Conservation (phyloP, 805 yeast genomes). For the Crinitomyces ghanaensis region DNA sequence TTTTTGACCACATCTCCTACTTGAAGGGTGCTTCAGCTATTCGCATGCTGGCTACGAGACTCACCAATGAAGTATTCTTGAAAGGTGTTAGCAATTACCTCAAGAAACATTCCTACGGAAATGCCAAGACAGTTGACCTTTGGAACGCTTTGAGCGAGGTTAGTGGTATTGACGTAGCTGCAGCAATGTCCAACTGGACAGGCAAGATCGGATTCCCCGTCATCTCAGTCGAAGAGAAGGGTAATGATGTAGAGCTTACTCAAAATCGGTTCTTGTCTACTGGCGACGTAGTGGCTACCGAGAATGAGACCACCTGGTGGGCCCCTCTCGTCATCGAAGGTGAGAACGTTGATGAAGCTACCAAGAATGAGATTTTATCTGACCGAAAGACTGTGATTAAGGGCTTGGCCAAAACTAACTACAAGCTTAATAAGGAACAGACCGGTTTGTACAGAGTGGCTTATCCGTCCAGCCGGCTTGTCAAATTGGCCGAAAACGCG, state of each 20-base stretch:
- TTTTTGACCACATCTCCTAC: constrained; percentile 76
- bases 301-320: constrained; percentile 50
- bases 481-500: constrained; percentile 47
- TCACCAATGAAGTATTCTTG: constrained; percentile 66
- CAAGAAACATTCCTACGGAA: constrained; percentile 65
- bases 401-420: constrained; percentile 11
- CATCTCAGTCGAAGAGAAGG: constrained; percentile 49
- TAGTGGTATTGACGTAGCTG: constrained; percentile 59
- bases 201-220: constrained; percentile 71
- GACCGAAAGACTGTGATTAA: constrained; percentile 9
- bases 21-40: constrained; percentile 70
- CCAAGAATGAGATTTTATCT: constrained; percentile 23
- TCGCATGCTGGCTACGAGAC: constrained; percentile 70
- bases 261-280: constrained; percentile 69
- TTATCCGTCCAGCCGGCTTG: constrained; percentile 58
- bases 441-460: constrained; percentile 68
- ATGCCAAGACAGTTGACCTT: constrained; percentile 64
- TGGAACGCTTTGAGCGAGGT: constrained; percentile 65
- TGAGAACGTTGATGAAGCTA: constrained; percentile 13
- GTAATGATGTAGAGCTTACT: constrained; percentile 38
- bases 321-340: constrained; percentile 25
- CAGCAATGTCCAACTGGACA: constrained; percentile 74
- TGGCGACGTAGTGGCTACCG: constrained; percentile 67
- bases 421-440: constrained; percentile 61
- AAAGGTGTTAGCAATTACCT: constrained; percentile 72